Conservation (phyloP, 306 rosid genomes). For the Castanospermum australe region DNA sequence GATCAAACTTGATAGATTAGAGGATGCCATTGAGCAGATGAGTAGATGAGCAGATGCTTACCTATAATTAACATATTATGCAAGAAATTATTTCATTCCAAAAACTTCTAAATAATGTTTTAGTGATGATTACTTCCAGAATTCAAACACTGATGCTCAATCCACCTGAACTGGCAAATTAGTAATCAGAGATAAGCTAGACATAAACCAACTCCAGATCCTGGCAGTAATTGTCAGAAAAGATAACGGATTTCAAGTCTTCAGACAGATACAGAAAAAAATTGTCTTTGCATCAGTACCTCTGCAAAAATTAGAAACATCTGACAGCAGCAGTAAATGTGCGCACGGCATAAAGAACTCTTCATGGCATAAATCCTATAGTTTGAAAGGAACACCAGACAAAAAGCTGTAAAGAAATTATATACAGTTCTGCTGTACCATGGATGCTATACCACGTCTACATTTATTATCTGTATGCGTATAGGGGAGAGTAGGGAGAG, state of each 20-base stretch:
- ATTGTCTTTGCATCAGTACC: slow-evolving; percentile 27
- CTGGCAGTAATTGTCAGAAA: slow-evolving; percentile 35
- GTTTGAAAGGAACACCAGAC: slow-evolving; percentile 31
- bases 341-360: slow-evolving; percentile 22
- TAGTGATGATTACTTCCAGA: background rate
- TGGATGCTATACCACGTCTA: slow-evolving; percentile 26
- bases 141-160: slow-evolving; percentile 21
- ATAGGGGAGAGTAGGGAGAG: slow-evolving; percentile 1
- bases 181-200: slow-evolving; percentile 3
- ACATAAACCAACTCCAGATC: slow-evolving; percentile 26
- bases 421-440: slow-evolving; percentile 23
- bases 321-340: slow-evolving; percentile 41
- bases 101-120: background rate
- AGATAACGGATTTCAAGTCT: slow-evolving; percentile 8
- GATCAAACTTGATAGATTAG: slow-evolving; percentile 3
- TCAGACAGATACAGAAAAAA: slow-evolving; percentile 21
- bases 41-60: background rate
- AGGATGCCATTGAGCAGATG: background rate
- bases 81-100: background rate
- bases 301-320: slow-evolving; percentile 31
- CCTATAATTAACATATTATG: background rate
- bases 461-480: slow-evolving; percentile 9
- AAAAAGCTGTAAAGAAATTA: slow-evolving; percentile 32
- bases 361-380: slow-evolving; percentile 23
- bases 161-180: slow-evolving; percentile 9